Evolutionary conservation across 495 filamentous ascomycete genomes (phyloP).

Genomic region (Tuber microsphaerosporum): DNA sequence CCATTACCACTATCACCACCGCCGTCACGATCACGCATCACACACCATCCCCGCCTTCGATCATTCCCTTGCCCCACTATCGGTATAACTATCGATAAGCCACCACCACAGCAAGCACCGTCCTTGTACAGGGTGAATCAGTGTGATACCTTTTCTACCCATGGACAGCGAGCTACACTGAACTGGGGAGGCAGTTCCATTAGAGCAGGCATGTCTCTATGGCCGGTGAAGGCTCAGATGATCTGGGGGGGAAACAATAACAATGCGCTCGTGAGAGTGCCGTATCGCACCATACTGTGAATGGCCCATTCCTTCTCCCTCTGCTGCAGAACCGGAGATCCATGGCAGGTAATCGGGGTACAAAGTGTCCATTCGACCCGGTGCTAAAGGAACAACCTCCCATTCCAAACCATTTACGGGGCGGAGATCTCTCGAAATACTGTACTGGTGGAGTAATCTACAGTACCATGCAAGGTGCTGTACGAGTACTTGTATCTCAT

Average conservation of each 20-base stretch:
- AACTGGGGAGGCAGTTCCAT: slow-evolving; percentile 1
- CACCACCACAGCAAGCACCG: not conserved
- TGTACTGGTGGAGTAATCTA: not conserved
- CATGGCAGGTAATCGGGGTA: not conserved
- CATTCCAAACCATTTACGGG: not conserved
- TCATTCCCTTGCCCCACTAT: not conserved
- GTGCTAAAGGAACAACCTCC: not conserved
- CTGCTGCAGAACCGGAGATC: not conserved
- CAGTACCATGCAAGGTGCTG: not conserved
- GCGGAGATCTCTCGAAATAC: not conserved
- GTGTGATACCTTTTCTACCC: not conserved
- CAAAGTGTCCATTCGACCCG: not conserved
- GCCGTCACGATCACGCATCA: not conserved
- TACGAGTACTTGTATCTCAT: not conserved
- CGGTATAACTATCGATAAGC: not conserved
- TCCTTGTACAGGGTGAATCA: not conserved
- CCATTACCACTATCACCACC: not conserved
- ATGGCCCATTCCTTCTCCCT: not conserved
- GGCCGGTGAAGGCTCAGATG: not conserved
- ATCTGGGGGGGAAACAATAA: not conserved
- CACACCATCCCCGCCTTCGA: not conserved
- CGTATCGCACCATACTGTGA: not conserved
- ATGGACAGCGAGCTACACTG: not conserved
- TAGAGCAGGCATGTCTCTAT: not conserved
- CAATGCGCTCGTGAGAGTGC: not conserved